These are phyloP conservation scores for Apiospora arundinis DNA, from an alignment of 2,329 filamentous ascomycete species.

Conservation along the genomic window DNA sequence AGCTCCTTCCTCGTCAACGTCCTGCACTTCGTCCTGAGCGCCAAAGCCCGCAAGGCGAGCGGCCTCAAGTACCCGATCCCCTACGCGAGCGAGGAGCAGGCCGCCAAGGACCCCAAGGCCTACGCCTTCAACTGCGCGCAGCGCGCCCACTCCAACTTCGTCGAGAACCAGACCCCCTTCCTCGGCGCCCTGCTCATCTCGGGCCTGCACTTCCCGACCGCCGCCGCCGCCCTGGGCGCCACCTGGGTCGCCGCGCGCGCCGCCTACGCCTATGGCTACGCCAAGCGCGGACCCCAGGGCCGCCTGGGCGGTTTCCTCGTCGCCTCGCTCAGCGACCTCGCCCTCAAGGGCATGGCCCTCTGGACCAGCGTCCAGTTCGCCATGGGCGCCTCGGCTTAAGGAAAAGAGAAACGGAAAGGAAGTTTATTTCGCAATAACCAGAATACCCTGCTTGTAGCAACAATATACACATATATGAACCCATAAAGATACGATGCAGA, in stretches of 20 bases:
- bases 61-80: conserved; percentile 62
- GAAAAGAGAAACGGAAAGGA: not conserved
- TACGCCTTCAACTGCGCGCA: conserved; percentile 68
- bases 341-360: conserved; percentile 51
- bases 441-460: not conserved
- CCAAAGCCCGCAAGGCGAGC: conserved; percentile 56
- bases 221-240: conserved; percentile 55
- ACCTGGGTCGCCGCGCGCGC: conserved; percentile 60
- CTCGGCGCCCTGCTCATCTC: conserved; percentile 60
- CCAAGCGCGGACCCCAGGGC: conserved; percentile 52
- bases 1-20: conserved; percentile 64
- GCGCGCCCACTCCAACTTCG: conserved; percentile 68
- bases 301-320: conserved; percentile 47
- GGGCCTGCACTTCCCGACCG: conserved; percentile 60
- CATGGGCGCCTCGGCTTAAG: conserved; percentile 35
- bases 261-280: conserved; percentile 64
- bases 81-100: conserved; percentile 62
- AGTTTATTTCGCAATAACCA: not conserved
- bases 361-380: conserved; percentile 49
- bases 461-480: not conserved
- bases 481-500: not conserved
- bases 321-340: conserved; percentile 43
- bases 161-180: conserved; percentile 64
- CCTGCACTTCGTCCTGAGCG: conserved; percentile 56
- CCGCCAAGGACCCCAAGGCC: conserved; percentile 59